Evolutionary conservation across 1,139 yeast species (phyloP).

Genomic region (Hanseniaspora sp.): DNA sequence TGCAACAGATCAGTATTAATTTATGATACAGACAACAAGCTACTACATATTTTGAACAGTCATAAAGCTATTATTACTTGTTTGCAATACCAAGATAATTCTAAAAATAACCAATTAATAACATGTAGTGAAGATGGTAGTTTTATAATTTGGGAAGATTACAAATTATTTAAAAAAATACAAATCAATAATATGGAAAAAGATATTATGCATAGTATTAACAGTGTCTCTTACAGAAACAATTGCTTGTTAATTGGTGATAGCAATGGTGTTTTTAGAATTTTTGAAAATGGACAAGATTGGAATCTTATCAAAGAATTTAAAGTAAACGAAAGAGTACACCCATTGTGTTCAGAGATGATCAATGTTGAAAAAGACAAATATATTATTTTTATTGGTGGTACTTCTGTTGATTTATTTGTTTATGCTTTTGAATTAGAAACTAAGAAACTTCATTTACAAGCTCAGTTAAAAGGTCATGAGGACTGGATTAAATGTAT

Average conservation of each 20-base stretch:
- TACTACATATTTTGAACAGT: slow-evolving; percentile 8
- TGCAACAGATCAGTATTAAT: slow-evolving; percentile 12
- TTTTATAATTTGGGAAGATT: slow-evolving; percentile 11
- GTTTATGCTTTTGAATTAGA: slow-evolving; percentile 40
- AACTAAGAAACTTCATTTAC: slow-evolving; percentile 1
- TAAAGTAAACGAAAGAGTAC: slow-evolving; percentile 13
- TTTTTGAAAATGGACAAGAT: slow-evolving; percentile 3
- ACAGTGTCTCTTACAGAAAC: slow-evolving; percentile 12
- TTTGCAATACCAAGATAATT: slow-evolving; percentile 8
- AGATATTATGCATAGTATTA: slow-evolving; percentile 14
- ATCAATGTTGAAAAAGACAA: slow-evolving; percentile 21
- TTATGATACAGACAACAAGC: slow-evolving; percentile 8
- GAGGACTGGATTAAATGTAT: slow-evolving; percentile 87
- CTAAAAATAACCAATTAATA: slow-evolving; percentile 12
- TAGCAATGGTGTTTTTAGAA: slow-evolving; percentile 13
- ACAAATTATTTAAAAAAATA: slow-evolving; percentile 2
- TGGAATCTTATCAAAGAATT: slow-evolving; percentile 11
- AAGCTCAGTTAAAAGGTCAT: slow-evolving; percentile 62
- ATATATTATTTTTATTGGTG: slow-evolving; percentile 66
- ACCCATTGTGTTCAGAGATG: slow-evolving; percentile 17
- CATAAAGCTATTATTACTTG: slow-evolving; percentile 11
- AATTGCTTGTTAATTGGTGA: slow-evolving; percentile 12
- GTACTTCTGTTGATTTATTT: slow-evolving; percentile 52
- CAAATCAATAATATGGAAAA: slow-evolving; percentile 15
- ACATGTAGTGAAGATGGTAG: slow-evolving; percentile 16